Evolutionary conservation across 306 rosid genomes (phyloP), one percentile per base, ranked within the genome.

Genomic region (Citrullus mucosospermus): DNA sequence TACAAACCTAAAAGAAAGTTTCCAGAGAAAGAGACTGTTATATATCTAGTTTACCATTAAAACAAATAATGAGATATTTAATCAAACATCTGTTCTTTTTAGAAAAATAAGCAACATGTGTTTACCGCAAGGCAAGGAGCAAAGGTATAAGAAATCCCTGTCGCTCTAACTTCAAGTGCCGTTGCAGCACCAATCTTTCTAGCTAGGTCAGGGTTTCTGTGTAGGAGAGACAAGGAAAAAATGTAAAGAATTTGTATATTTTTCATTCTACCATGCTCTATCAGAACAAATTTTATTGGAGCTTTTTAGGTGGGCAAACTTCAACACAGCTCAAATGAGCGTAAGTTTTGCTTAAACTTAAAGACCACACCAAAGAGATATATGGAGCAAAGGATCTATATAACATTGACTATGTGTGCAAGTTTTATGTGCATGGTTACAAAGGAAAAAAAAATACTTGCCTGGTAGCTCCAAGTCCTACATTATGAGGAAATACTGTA

Each of bases 391-490:
- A 71, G 57, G 63, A 48, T 38, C 46, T 41, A 61, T 9, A 9
- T 43, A 43, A 32, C 11, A 78, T 25, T 30, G 55, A 36, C 10
- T 6, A 76, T 59, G 57, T 48, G 65, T 67, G 22, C 18, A 20
- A 41, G 39, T 63, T 58, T 56, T 30, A 13, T 46, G 17, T 53
- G 58, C 3, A 36, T 46, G 20, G 75, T 65, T 48, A 54, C 55
- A 61, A 51, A 2, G 60, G 6, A 5, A 46, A 43, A 22, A 83
- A 84, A 76, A 12, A 44, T 2, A 86, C 96, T 89, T 88, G 85
- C 98, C 98, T 92, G 79, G 97, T 91, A 62, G 96, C 96, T 86
- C 98, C 97, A 78, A 95, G 97, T 48, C 97, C 98, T 62, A 92
- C 80, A 79, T 94, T 94, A 85, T 94, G 98, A 9, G 98, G 98